Evolutionary conservation across 805 yeast genomes (phyloP).

Genomic region (Schizosaccharomyces octosporus): DNA sequence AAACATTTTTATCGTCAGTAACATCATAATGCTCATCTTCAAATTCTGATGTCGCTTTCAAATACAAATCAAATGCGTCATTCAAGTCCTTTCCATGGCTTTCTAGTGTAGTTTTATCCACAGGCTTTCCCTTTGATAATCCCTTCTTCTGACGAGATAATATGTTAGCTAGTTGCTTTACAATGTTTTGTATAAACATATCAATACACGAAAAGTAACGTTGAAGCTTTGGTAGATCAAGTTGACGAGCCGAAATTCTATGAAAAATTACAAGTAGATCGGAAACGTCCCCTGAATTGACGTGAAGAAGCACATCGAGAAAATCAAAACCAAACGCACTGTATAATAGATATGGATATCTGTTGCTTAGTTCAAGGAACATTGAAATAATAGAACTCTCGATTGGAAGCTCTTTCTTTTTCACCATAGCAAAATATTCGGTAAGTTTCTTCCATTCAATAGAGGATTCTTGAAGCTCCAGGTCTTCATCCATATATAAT

Average conservation of each 20-base stretch:
- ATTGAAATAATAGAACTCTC: not conserved
- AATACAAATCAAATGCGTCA: not conserved
- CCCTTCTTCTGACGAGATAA: not conserved
- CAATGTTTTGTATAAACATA: not conserved
- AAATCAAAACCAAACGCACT: not conserved
- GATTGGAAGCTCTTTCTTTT: not conserved
- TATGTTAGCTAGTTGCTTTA: not conserved
- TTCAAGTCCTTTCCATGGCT: not conserved
- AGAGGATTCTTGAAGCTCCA: not conserved
- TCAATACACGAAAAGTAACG: conserved; percentile 8
- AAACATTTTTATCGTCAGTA: not conserved
- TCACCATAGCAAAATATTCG: not conserved
- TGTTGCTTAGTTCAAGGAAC: not conserved
- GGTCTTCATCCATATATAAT: not conserved
- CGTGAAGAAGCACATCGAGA: not conserved
- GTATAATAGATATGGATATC: not conserved
- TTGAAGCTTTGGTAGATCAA: not conserved
- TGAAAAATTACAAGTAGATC: not conserved
- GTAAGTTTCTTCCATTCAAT: not conserved
- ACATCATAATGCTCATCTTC: not conserved
- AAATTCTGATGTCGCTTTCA: not conserved
- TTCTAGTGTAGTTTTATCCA: not conserved
- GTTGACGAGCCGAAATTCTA: not conserved
- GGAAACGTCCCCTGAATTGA: not conserved
- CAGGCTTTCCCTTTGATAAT: not conserved